phyloP scores from a whole-genome alignment of 208 protist species.

The Porcisia deanei region DNA sequence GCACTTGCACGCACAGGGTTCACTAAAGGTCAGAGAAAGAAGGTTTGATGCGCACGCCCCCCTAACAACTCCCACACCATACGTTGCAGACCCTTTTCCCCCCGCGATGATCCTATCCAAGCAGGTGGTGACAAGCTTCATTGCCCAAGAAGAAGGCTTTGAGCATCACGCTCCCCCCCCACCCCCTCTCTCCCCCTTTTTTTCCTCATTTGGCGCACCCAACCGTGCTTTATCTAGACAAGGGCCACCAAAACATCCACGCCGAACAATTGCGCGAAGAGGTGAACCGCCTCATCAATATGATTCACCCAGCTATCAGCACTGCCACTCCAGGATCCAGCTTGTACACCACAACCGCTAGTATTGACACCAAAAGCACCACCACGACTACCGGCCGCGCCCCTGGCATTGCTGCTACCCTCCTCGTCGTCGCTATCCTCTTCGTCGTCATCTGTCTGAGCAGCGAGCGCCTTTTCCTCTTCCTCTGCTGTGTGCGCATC shows the following conservation, averaged over 20 bases:
- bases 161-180: no score
- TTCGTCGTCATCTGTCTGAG: not conserved
- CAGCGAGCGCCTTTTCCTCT: slow-evolving; percentile 15
- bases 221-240: slow-evolving; percentile 23
- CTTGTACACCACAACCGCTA: not conserved
- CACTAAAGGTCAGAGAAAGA: no score
- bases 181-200: not conserved
- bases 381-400: not conserved
- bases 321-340: not conserved
- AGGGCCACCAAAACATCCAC: slow-evolving; percentile 63
- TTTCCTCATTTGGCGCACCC: not conserved
- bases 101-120: not conserved
- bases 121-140: not conserved
- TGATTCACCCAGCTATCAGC: slow-evolving; percentile 51
- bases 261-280: slow-evolving; percentile 58
- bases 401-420: not conserved
- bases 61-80: no score
- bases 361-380: not conserved
- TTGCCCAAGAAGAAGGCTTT: not conserved
- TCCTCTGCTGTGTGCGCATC: slow-evolving; percentile 21
- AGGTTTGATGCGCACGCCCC: no score
- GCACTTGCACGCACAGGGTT: no score
- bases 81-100: not conserved
- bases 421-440: slow-evolving; percentile 7
- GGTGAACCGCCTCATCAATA: slow-evolving; percentile 48